Evolutionary conservation across 495 filamentous ascomycete species (phyloP).

Genomic region (Hypoxylon trugodes): DNA sequence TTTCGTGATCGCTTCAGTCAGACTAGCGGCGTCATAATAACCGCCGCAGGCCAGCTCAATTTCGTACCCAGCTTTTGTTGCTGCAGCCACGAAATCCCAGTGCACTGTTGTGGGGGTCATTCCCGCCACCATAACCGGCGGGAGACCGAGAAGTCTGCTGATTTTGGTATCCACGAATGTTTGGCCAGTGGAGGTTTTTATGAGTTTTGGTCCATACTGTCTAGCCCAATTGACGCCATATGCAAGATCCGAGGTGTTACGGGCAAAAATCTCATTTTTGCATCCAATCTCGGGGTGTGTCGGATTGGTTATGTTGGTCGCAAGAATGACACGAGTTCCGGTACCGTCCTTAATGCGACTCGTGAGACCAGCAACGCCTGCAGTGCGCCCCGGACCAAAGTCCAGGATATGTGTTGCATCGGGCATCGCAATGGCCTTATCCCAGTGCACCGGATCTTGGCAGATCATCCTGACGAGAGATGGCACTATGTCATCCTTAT

Average conservation of each 20-base stretch:
- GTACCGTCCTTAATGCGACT: constrained; percentile 91
- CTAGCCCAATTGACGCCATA: constrained; percentile 88
- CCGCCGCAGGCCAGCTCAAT: constrained; percentile 87
- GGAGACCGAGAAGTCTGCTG: constrained; percentile 80
- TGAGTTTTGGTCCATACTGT: constrained; percentile 78
- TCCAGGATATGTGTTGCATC: constrained; percentile 83
- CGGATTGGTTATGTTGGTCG: constrained; percentile 76
- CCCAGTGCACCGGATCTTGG: constrained; percentile 82
- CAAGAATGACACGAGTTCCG: constrained; percentile 83
- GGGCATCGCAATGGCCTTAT: constrained; percentile 79
- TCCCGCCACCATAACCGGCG: constrained; percentile 90
- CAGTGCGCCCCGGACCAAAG: constrained; percentile 86
- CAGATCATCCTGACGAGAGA: constrained; percentile 83
- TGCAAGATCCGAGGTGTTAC: constrained; percentile 77
- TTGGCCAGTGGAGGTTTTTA: constrained; percentile 76
- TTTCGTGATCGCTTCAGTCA: constrained; percentile 80
- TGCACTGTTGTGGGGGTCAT: constrained; percentile 96
- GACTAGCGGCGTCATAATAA: constrained; percentile 79
- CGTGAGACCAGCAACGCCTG: constrained; percentile 85
- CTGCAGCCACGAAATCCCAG: constrained; percentile 95
- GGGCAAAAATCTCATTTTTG: constrained; percentile 85
- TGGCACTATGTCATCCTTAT: constrained; percentile 67
- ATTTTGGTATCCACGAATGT: constrained; percentile 90
- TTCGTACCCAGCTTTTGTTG: constrained; percentile 94
- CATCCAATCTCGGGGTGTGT: constrained; percentile 84